Conservation (phyloP, 1,284 basidiomycete genomes). For the Schizophyllum amplum region DNA sequence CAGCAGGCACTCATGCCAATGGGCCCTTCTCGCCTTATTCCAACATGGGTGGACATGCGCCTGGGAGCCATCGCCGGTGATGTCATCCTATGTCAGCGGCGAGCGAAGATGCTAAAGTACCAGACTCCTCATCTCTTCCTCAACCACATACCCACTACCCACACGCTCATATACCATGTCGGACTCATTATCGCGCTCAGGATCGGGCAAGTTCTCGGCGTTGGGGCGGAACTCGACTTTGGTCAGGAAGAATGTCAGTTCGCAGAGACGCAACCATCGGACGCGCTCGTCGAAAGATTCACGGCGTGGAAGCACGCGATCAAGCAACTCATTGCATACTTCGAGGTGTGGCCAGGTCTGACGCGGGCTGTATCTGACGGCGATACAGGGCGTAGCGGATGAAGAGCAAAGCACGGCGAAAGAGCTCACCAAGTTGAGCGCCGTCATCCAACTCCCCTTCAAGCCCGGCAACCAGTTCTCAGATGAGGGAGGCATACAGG, state of each 20-base stretch:
- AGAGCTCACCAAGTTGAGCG: slow-evolving; percentile 92
- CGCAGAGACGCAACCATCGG: slow-evolving; percentile 89
- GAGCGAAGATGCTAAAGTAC: background rate
- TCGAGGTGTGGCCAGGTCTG: slow-evolving; percentile 31
- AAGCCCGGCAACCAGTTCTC: slow-evolving; percentile 88
- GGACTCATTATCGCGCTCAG: background rate
- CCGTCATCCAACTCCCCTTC: slow-evolving; percentile 96
- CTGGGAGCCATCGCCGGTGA: background rate
- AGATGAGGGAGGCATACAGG: slow-evolving; percentile 84
- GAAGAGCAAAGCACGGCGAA: slow-evolving; percentile 92
- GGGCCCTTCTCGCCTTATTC: too few species aligned
- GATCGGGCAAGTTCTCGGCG: slow-evolving; percentile 39
- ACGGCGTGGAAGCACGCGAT: slow-evolving; percentile 91
- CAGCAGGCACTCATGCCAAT: too few species aligned
- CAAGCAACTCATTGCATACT: slow-evolving; percentile 85
- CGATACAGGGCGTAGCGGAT: slow-evolving; percentile 67
- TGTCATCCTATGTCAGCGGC: background rate
- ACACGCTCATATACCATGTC: background rate
- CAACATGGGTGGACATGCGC: too few species aligned
- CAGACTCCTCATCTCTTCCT: background rate
- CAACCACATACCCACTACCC: background rate
- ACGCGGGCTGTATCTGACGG: background rate
- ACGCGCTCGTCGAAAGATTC: slow-evolving; percentile 94
- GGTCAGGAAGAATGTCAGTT: slow-evolving; percentile 83
- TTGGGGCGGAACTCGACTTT: slow-evolving; percentile 71